Base-by-base conservation (phyloP, 179 eudicot species). In the Beta corolliflora region DNA sequence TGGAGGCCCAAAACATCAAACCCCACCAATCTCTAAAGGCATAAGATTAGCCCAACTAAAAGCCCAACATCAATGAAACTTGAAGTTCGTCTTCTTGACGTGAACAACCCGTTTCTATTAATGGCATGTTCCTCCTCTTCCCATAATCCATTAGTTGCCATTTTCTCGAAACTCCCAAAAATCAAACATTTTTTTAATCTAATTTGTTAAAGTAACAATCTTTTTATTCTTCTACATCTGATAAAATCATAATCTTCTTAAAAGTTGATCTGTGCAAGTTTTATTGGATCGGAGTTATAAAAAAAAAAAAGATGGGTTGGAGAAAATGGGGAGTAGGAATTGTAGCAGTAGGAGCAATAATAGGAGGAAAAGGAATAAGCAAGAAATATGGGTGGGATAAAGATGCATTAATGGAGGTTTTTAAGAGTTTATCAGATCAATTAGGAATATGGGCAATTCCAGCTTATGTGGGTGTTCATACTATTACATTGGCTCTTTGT, bases 361-460 rank as follows among this genome's bases (percentile, higher is more conserved):
- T 77, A 13, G 83, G 55, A 69, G 80, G 75, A 78, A 82, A 52
- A 61, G 88, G 73, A 29, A 5, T 81, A 77, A 83, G 76, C 77
- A 84, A 85, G 12, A 80, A 83, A 79, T 73, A 77, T 44, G 88
- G 89, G 25, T 83, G 73, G 68, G 89, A 87, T 73, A 85, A 86
- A 82, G 91, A 88, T 54, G 85, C 78, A 68, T 76, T 83, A 44
- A 25, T 92, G 46, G 84, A 81, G 70, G n/a, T 87, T 68, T 78
- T 93, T 80, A 73, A 67, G 67, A 52, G 66, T 9, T 81, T 91
- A 83, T 82, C 92, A 23, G 92, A 93, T 83, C 82, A 82, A 53
- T 80, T 93, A 36, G 98, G 98, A 9, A 46, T 86, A 2, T 94
- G 98, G 98, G 94, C 97, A 46, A 93, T 94, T 48, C 97, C 98